Base-by-base conservation (phyloP, 768 basidiomycete genomes). In the Pleurotus cornucopiae region DNA sequence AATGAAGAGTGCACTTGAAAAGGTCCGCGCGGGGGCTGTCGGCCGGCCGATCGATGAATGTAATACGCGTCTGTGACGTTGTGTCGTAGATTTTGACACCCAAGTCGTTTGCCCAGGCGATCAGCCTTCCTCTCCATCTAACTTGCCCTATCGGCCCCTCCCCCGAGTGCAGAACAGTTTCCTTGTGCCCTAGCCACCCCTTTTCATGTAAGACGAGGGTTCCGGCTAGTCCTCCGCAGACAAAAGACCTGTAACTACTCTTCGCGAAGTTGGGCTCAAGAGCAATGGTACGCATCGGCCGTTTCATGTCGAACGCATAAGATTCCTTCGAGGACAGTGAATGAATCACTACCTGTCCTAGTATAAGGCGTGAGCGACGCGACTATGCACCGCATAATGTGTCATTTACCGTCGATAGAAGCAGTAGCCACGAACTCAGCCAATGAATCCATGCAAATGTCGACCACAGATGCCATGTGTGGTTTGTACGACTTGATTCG, bases 101-200 rank as follows among this genome's bases (percentile, higher is more conserved):
- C 43, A 85, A 62, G 67, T 99, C 97, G 62, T 94, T 97, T 2
- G 95, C 93, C 97, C 97, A 99, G 0, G 94, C 94, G 61, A 98
- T 93, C 26, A 97, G 75, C 47, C 81, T 81, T 1, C 85, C 87
- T 63, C 84, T 76, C 97, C 97, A 98, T 56, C 88, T 80, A 7
- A 87, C 84, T 51, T 86, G 85, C 94, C 94, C 98, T 52, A 99
- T 91, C 0, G 97, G 92, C 9, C 96, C 97, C 71, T 98, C 97
- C 3, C 88, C 90, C 4, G 67, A 76, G 64, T 94, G 88, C 16
- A 97, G 67, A 5, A 87, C 69, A 0, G 87, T 91, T 67, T 96
- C 94, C 64, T 91, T 97, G 64, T 97, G 91, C 0, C 96, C 94
- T 1, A 98, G 72, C 95, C 97, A 98, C 5, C 94, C 91, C 66